Evolutionary conservation across 805 yeast genomes (phyloP).

Genomic region (Starmerella potacharoeniae): DNA sequence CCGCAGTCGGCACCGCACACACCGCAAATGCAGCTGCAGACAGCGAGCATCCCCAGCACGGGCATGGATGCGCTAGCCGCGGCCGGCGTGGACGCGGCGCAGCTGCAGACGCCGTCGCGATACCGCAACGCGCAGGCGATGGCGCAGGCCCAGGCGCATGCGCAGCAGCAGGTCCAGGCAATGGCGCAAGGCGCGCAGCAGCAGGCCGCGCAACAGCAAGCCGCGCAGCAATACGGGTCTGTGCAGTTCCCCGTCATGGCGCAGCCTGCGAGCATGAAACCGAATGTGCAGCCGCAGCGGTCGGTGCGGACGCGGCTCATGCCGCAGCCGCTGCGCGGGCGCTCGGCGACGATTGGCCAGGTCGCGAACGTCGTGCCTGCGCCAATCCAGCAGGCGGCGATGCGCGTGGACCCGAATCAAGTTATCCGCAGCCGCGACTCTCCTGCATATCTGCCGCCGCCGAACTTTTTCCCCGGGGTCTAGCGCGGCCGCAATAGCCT

Average conservation of each 20-base stretch:
- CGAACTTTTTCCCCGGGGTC: slow-evolving; percentile 22
- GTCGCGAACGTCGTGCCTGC: slow-evolving; percentile 31
- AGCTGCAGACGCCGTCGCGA: slow-evolving; percentile 7
- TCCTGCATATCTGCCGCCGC: slow-evolving; percentile 34
- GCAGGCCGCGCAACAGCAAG: slow-evolving; percentile 12
- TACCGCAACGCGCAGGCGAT: slow-evolving; percentile 7
- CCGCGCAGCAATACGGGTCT: not conserved
- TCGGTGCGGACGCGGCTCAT: slow-evolving; percentile 1
- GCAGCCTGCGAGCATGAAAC: slow-evolving; percentile 13
- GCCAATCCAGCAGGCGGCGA: slow-evolving; percentile 33
- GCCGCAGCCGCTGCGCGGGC: slow-evolving; percentile 14
- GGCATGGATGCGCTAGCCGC: not conserved
- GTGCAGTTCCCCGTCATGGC: not conserved
- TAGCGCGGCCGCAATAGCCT: not conserved
- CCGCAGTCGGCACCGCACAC: slow-evolving; percentile 1
- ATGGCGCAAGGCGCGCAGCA: slow-evolving; percentile 8
- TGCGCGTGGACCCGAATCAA: slow-evolving; percentile 31
- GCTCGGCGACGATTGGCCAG: slow-evolving; percentile 34
- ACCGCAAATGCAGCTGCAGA: not conserved
- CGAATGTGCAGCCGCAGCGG: slow-evolving; percentile 5
- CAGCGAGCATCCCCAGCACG: not conserved
- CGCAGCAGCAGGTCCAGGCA: slow-evolving; percentile 12
- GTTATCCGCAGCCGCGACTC: slow-evolving; percentile 32
- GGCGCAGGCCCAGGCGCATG: slow-evolving; percentile 14
- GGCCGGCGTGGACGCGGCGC: not conserved